These are phyloP conservation scores for Mastigamoeba balamuthi DNA, from an alignment of 78 protist genomes.

Conservation along the genomic window DNA sequence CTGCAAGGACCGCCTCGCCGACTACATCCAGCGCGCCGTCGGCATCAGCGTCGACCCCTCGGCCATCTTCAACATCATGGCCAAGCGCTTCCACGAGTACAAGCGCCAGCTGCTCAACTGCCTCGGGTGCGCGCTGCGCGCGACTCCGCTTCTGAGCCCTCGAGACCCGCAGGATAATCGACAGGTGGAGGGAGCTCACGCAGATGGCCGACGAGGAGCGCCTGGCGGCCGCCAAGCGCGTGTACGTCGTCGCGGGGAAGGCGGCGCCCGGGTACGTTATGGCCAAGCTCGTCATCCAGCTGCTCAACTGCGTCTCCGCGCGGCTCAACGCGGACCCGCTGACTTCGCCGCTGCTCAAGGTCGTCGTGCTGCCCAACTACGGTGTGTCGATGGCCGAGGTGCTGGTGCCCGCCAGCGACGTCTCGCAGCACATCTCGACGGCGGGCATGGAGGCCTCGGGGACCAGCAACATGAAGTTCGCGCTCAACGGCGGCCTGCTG, in stretches of 20 bases:
- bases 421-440: conserved; percentile 72
- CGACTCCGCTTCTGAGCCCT: no score
- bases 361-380: conserved; percentile 76
- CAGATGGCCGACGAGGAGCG: background rate
- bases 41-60: conserved; percentile 48
- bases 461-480: conserved; percentile 76
- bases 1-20: conserved; percentile 77
- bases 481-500: conserved; percentile 67
- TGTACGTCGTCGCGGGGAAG: conserved; percentile 52
- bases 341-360: conserved; percentile 19
- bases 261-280: conserved; percentile 73
- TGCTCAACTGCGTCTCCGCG: conserved; percentile 52
- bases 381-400: conserved; percentile 62
- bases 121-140: conserved; percentile 33
- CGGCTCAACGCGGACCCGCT: conserved; percentile 64
- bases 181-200: background rate
- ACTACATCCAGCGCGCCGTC: conserved; percentile 29
- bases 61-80: conserved; percentile 78
- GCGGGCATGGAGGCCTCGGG: conserved; percentile 86
- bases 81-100: conserved; percentile 95
- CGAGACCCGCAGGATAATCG: no score
- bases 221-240: no score
- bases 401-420: conserved; percentile 72
- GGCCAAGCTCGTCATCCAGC: conserved; percentile 70
- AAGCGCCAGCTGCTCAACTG: conserved; percentile 86